Conservation (phyloP, 2,329 filamentous ascomycete genomes). For the Arachnomyces sp. region DNA sequence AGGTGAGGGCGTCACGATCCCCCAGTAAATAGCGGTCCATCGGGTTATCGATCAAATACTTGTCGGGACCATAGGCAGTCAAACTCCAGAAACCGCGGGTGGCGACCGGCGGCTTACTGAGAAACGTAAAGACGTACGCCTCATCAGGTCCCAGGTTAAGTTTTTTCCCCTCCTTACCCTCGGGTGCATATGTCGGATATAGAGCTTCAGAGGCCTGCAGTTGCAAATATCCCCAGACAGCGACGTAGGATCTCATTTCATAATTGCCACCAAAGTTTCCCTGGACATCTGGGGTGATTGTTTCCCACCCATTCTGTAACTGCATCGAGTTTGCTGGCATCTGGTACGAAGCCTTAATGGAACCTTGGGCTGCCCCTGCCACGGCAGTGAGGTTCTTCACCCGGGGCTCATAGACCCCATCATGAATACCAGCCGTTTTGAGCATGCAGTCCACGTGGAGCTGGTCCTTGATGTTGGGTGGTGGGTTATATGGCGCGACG, state of each 20-base stretch:
- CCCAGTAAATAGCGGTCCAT: slow-evolving; percentile 18
- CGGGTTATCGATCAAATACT: slow-evolving; percentile 19
- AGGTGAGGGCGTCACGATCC: slow-evolving; percentile 19
- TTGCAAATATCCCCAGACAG: slow-evolving; percentile 13
- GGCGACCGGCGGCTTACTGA: slow-evolving; percentile 14
- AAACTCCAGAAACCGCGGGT: slow-evolving; percentile 22
- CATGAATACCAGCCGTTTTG: slow-evolving; percentile 7
- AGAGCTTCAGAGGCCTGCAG: slow-evolving; percentile 12
- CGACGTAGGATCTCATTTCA: slow-evolving; percentile 10
- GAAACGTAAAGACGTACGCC: slow-evolving; percentile 17
- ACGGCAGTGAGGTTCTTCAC: slow-evolving; percentile 10
- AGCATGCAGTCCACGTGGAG: slow-evolving; percentile 6
- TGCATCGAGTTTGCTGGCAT: too few relatives aligned
- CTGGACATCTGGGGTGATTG: slow-evolving; percentile 1
- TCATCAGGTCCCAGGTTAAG: slow-evolving; percentile 9
- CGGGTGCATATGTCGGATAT: slow-evolving; percentile 13
- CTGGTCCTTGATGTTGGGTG: slow-evolving; percentile 6
- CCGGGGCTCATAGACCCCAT: slow-evolving; percentile 3
- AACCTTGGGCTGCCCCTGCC: too few relatives aligned
- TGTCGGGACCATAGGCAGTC: slow-evolving; percentile 17
- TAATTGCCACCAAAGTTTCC: slow-evolving; percentile 13
- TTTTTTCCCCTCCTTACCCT: too few relatives aligned
- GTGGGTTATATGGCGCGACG: slow-evolving; percentile 8
- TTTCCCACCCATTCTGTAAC: too few relatives aligned
- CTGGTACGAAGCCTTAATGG: too few relatives aligned